Evolutionary conservation across 345 rosid species (phyloP), one percentile per base, ranked within the genome.

Genomic region (Citrus mangshanensis): DNA sequence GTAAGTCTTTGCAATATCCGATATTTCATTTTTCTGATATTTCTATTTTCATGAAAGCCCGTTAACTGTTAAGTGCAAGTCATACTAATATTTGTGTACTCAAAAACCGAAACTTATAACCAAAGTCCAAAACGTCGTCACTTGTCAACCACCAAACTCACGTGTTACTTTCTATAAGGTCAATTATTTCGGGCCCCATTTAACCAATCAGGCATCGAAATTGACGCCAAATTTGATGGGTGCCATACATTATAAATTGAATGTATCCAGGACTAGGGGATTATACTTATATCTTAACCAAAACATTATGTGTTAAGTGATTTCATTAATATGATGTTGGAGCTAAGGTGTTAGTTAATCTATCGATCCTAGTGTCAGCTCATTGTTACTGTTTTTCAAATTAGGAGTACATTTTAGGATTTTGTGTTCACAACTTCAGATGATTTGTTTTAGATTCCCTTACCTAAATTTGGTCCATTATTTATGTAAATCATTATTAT

Each of bases 1-100:
- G 95, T 91, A 87, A 22, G 56, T 46, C n/a, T 38, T 42, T 9
- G 16, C 18, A 56, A 19, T 24, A 54, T 54, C 22, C 22, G 18
- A 46, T 12, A 46, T 13, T 46, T 46, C 51, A 46, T 13, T 46
- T 46, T 46, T 46, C 18, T 46, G 18, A 3, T 12, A 13, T 46
- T 46, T 46, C 51, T 13, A 46, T 46, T 3, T 46, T 3, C 18
- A 46, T 3, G 51, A 46, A 46, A 46, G 18, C 18, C 51, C 14
- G 51, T 3, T 46, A 46, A 46, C 51, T 46, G 18, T 13, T 46
- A 46, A 46, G 51, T 46, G 51, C 51, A 12, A 46, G 51, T 46
- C 14, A 46, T 46, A 13, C 18, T 12, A 46, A 46, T 46, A 46
- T 46, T 16, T 46, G 51, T 12, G 1, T 46, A 13, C 51, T 46